Evolutionary conservation across 2,329 filamentous ascomycete species (phyloP).

Genomic region (Apiospora pterosperma): DNA sequence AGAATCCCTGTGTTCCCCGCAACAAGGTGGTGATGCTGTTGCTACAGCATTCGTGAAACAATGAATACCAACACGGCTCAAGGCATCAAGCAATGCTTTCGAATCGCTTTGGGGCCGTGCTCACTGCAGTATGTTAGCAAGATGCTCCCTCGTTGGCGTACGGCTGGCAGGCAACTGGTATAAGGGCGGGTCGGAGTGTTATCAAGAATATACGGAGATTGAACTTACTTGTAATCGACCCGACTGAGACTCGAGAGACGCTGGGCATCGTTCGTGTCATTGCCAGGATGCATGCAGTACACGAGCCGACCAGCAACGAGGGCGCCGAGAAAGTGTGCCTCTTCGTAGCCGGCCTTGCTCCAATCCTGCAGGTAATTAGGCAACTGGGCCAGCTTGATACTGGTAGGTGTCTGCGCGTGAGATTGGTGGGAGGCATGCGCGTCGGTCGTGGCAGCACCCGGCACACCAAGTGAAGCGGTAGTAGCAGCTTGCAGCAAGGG

Average conservation of each 20-base stretch:
- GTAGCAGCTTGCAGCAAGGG: constrained; percentile 90
- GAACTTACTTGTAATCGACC: constrained; percentile 58
- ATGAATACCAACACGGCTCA: neutral
- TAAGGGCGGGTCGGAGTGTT: neutral
- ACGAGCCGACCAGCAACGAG: constrained; percentile 72
- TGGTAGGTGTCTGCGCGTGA: constrained; percentile 73
- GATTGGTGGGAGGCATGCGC: constrained; percentile 49
- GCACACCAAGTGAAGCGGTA: constrained; percentile 55
- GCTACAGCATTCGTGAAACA: neutral
- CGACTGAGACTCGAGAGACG: constrained; percentile 54
- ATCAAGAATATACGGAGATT: neutral
- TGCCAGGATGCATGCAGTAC: constrained; percentile 53
- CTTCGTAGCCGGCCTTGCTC: constrained; percentile 77
- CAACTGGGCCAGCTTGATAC: constrained; percentile 72
- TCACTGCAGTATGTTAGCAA: constrained; percentile 36
- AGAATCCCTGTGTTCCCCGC: neutral
- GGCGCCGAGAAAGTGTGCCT: constrained; percentile 81
- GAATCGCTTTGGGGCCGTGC: constrained; percentile 51
- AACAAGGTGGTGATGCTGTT: neutral
- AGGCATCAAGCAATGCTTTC: constrained; percentile 49
- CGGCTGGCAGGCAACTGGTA: neutral
- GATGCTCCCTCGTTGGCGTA: neutral
- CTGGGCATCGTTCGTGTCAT: constrained; percentile 52
- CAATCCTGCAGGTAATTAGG: constrained; percentile 89
- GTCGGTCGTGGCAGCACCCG: constrained; percentile 35